A percentile compares a stretch with the other conserved stretches of the same genome.
Evolutionary conservation across 2,329 filamentous ascomycete genomes (phyloP).

Genomic region (Aspergillus sclerotialis): DNA sequence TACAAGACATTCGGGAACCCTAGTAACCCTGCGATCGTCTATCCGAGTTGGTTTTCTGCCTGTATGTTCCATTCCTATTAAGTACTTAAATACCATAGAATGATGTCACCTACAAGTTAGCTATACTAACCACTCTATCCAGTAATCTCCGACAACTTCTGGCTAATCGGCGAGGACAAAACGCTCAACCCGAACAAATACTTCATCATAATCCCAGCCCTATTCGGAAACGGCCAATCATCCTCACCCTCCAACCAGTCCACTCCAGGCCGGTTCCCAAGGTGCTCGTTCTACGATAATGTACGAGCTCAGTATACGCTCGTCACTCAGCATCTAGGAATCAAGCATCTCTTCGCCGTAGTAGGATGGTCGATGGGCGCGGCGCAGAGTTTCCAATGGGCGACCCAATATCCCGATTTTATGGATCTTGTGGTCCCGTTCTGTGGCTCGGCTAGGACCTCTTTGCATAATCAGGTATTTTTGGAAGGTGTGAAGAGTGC

Average conservation of each 20-base stretch:
- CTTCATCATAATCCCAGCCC: slow-evolving; percentile 61
- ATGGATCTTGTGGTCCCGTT: slow-evolving; percentile 61
- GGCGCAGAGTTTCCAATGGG: slow-evolving; percentile 60
- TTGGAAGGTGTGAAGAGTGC: slow-evolving; percentile 58
- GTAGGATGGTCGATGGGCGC: slow-evolving; percentile 68
- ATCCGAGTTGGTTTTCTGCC: slow-evolving; percentile 70
- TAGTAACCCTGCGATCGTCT: slow-evolving; percentile 60
- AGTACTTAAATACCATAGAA: no score
- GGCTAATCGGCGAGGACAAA: slow-evolving; percentile 62
- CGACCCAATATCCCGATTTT: slow-evolving; percentile 56
- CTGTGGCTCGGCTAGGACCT: slow-evolving; percentile 58
- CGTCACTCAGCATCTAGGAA: slow-evolving; percentile 55
- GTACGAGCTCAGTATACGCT: slow-evolving; percentile 60
- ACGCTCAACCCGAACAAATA: slow-evolving; percentile 58
- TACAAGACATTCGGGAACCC: slow-evolving; percentile 69
- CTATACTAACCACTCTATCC: slow-evolving; percentile 6
- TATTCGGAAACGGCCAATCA: slow-evolving; percentile 64
- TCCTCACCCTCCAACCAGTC: slow-evolving; percentile 59
- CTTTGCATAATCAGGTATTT: slow-evolving; percentile 62
- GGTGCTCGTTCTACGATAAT: slow-evolving; percentile 61
- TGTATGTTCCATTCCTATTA: slow-evolving; percentile 29
- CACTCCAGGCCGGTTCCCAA: slow-evolving; percentile 51
- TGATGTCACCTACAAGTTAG: no score
- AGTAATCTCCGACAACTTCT: slow-evolving; percentile 64
- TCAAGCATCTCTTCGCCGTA: slow-evolving; percentile 56